Evolutionary conservation across 306 rosid genomes (phyloP), one percentile per base, ranked within the genome.

Genomic region (Acacia confusa): DNA sequence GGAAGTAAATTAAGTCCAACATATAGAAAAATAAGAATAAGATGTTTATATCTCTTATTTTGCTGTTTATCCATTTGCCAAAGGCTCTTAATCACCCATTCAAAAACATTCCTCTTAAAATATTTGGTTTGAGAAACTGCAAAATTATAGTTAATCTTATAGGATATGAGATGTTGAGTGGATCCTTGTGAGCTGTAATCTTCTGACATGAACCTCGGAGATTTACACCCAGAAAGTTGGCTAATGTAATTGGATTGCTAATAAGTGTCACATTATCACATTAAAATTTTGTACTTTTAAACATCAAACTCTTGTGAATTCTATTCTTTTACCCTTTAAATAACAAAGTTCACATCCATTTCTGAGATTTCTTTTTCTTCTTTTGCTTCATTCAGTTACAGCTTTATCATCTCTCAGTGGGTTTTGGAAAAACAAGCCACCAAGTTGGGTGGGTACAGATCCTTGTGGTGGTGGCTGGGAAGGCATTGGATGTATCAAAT

Each of bases 381-480:
- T 30, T 2, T 71, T 66, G 44, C 15, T 1, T 17, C 14, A 48
- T 84, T 78, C 84, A 87, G 90, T 57, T 76, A 65, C 48, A 25
- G 90, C 76, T 25, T 66, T 87, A 32, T 30, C 71, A 50, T 73
- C 84, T 72, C 66, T 87, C 6, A 48, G 67, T 17, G 76, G 80
- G 58, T 75, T 70, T 16, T 87, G 90, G 90, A 34, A 20, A 9
- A 82, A 82, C 72, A 87, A 50, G 71, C 90, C 90, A 72, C 48
- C 78, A 48, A 82, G 0, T 76, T 87, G 90, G 90, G 88, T 67
- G 17, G 88, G 88, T 6, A 0, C 38, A 12, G 90, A 87, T 72
- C 90, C 90, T 30, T 87, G 90, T 70, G 90, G 82, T 24, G 4
- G 67, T 67, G 10, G 41, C 24, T 87, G 90, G 90, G 81, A 72